These are phyloP conservation scores for Acanthamoeba lenticulata DNA, from an alignment of 208 protist genomes.

Conservation along the genomic window DNA sequence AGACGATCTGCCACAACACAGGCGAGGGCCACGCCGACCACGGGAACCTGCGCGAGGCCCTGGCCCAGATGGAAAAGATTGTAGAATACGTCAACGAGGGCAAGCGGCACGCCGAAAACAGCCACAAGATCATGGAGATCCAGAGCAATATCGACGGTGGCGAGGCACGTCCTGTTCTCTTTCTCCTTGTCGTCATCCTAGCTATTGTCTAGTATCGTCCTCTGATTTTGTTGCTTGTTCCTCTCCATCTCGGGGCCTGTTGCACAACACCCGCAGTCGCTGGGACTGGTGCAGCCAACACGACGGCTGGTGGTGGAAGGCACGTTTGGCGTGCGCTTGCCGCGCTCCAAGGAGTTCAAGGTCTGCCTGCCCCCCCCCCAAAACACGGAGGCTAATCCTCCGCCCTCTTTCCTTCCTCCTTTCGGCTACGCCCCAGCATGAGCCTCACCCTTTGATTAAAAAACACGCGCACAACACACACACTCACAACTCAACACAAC, in stretches of 20 bases:
- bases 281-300: slow-evolving; percentile 13
- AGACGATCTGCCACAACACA: not conserved
- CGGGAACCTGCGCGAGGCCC: not conserved
- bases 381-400: too few relatives aligned
- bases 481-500: not conserved
- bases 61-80: not conserved
- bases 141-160: slow-evolving; percentile 18
- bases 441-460: too few relatives aligned
- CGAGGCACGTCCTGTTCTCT: not conserved
- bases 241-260: not conserved
- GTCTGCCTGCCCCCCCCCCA: not conserved
- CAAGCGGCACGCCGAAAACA: slow-evolving; percentile 8
- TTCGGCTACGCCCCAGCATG: too few relatives aligned
- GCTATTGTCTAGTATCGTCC: not conserved
- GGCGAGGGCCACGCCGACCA: not conserved
- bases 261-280: not conserved
- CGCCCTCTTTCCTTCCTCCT: too few relatives aligned
- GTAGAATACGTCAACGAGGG: slow-evolving; percentile 33
- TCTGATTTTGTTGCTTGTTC: not conserved
- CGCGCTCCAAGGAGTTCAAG: not conserved
- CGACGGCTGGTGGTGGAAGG: not conserved
- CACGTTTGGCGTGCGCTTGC: not conserved
- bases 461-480: not conserved
- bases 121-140: not conserved
- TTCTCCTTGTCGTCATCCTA: not conserved